A percentile compares a stretch with the other conserved stretches of the same genome.
Evolutionary conservation across 208 protist species (phyloP).

Genomic region (Spironucleus salmonicida): DNA sequence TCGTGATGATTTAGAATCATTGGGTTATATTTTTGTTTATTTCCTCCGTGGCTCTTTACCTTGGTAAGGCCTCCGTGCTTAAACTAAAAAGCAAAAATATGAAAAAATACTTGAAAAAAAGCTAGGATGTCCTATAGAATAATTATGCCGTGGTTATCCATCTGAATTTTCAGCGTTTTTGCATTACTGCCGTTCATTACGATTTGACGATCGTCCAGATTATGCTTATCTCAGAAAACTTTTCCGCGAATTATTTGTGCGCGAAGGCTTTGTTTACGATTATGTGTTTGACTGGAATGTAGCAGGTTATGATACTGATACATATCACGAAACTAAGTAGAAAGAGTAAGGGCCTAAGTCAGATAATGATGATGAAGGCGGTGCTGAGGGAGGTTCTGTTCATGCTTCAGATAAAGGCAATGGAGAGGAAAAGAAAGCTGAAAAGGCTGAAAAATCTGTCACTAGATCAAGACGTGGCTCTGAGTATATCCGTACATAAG

Average conservation of each 20-base stretch:
- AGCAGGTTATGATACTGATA: constrained; percentile 20
- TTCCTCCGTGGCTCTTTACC: constrained; percentile 88
- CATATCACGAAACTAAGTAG: background rate
- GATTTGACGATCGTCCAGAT: constrained; percentile 95
- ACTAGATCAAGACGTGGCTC: too few species aligned
- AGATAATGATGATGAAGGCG: background rate
- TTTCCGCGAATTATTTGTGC: constrained; percentile 87
- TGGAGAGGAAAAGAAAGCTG: background rate
- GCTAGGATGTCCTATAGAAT: constrained; percentile 72
- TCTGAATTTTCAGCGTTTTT: constrained; percentile 85
- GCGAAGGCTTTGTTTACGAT: constrained; percentile 84
- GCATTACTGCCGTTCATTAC: constrained; percentile 76
- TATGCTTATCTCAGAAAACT: constrained; percentile 90
- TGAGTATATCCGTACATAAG: too few species aligned
- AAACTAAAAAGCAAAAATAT: constrained; percentile 94
- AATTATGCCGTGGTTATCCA: constrained; percentile 64
- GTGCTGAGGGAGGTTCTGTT: background rate
- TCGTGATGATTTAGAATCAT: constrained; percentile 87
- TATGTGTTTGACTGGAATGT: constrained; percentile 90
- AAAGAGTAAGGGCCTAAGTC: background rate
- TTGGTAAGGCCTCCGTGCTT: constrained; percentile 79
- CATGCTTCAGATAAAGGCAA: background rate
- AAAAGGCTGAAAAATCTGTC: background rate
- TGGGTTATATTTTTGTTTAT: constrained; percentile 97
- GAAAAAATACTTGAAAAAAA: constrained; percentile 89